Conservation (phyloP, 1,284 basidiomycete species). For the Rhodotorula sp. region DNA sequence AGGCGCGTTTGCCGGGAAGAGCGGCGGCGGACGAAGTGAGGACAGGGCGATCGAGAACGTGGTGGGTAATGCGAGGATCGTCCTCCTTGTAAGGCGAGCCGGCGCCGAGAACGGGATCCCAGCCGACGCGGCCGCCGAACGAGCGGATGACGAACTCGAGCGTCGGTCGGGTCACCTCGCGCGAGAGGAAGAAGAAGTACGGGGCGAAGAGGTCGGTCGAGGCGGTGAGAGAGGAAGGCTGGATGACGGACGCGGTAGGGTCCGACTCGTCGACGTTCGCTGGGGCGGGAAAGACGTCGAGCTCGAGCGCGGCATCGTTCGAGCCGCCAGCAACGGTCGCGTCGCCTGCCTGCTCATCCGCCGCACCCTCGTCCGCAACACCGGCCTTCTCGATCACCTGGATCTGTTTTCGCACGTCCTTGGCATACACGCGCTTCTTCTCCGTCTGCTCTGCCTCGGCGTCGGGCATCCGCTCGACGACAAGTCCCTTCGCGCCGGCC, state of each 20-base stretch:
- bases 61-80: conserved; percentile 78
- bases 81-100: conserved; percentile 71
- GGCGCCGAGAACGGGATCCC: conserved; percentile 73
- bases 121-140: conserved; percentile 76
- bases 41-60: conserved; percentile 86
- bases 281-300: conserved; percentile 48
- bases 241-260: conserved; percentile 24
- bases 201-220: conserved; percentile 65
- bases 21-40: conserved; percentile 42
- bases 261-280: conserved; percentile 49
- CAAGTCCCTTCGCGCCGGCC: conserved; percentile 47
- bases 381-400: conserved; percentile 50
- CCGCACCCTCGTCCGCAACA: conserved; percentile 45
- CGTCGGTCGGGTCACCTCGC: conserved; percentile 86
- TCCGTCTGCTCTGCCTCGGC: conserved; percentile 41
- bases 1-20: conserved; percentile 68
- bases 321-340: conserved; percentile 55
- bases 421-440: conserved; percentile 53
- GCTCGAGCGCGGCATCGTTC: conserved; percentile 52
- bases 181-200: conserved; percentile 91
- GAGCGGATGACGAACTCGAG: conserved; percentile 94
- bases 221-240: conserved; percentile 28
- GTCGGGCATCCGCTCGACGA: conserved; percentile 38
- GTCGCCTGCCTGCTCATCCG: conserved; percentile 43
- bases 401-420: conserved; percentile 55